phyloP scores from a whole-genome alignment of 352 stramenopile species.

The Albugo candida region DNA sequence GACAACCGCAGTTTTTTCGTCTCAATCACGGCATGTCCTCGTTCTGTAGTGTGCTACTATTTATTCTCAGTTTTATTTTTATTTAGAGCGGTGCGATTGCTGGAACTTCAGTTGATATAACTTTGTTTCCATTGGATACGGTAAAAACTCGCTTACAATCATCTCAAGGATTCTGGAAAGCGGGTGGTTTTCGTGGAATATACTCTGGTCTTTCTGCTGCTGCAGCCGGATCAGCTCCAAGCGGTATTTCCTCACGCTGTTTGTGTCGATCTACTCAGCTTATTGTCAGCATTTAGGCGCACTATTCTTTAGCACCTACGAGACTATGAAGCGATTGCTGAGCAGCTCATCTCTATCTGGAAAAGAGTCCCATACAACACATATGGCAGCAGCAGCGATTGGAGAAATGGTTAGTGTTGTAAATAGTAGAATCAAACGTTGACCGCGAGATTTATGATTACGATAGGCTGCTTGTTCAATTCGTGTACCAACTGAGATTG shows the following conservation, averaged over 20 bases:
- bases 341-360: slow-evolving; percentile 26
- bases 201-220: slow-evolving; percentile 84
- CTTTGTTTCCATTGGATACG: slow-evolving; percentile 97
- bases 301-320: slow-evolving; percentile 82
- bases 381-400: slow-evolving; percentile 89
- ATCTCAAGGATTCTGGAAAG: slow-evolving; percentile 91
- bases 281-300: slow-evolving; percentile 23
- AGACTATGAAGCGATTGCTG: slow-evolving; percentile 74
- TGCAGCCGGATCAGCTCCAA: slow-evolving; percentile 79
- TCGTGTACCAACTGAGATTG: slow-evolving; percentile 96
- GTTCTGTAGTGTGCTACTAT: neutral
- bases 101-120: slow-evolving; percentile 93
- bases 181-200: slow-evolving; percentile 89
- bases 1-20: slow-evolving; percentile 2
- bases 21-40: slow-evolving; percentile 1
- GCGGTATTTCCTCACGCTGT: slow-evolving; percentile 22
- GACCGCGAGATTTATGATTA: neutral
- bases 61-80: neutral
- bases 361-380: slow-evolving; percentile 73
- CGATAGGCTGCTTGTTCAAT: slow-evolving; percentile 87
- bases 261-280: neutral
- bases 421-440: neutral
- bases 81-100: slow-evolving; percentile 82
- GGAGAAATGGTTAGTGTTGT: slow-evolving; percentile 74
- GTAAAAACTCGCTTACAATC: slow-evolving; percentile 97